Percentiles rank a stretch among this genome's conserved stretches.
Conservation (phyloP, 495 filamentous ascomycete species). For the Penicillium simplicissimum region DNA sequence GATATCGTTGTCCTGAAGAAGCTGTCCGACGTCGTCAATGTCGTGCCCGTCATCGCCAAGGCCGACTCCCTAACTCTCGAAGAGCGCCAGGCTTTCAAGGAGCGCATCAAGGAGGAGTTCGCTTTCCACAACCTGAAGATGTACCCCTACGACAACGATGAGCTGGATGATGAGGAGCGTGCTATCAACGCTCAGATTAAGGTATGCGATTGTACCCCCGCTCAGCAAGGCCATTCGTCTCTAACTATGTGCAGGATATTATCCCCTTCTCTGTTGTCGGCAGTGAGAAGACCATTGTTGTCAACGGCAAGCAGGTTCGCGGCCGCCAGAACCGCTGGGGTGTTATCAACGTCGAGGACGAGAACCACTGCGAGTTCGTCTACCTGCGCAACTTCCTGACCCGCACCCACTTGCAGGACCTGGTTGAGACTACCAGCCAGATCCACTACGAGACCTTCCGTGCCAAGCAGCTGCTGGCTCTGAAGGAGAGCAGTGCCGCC, state of each 20-base stretch:
- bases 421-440: slow-evolving; percentile 99
- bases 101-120: slow-evolving; percentile 99
- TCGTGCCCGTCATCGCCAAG: slow-evolving; percentile 98
- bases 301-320: slow-evolving; percentile 96
- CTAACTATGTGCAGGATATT: slow-evolving; percentile 61
- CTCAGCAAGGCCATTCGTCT: background rate
- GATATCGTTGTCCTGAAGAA: slow-evolving; percentile 99
- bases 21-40: slow-evolving; percentile 97
- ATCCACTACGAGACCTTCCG: slow-evolving; percentile 99
- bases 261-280: slow-evolving; percentile 98
- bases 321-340: slow-evolving; percentile 99
- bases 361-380: slow-evolving; percentile 99
- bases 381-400: slow-evolving; percentile 97
- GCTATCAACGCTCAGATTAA: slow-evolving; percentile 93
- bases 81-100: slow-evolving; percentile 94
- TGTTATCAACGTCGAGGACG: slow-evolving; percentile 98
- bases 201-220: slow-evolving; percentile 50
- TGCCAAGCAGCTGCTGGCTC: slow-evolving; percentile 94
- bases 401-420: slow-evolving; percentile 92
- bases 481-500: slow-evolving; percentile 95
- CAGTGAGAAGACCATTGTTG: slow-evolving; percentile 95
- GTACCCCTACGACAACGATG: slow-evolving; percentile 99
- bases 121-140: slow-evolving; percentile 99
- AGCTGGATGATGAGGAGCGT: slow-evolving; percentile 96
- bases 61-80: slow-evolving; percentile 95